A percentile compares a stretch with the other conserved stretches of the same genome.
Evolutionary conservation across 768 basidiomycete species (phyloP).

Genomic region (Lactifluus echinatus): DNA sequence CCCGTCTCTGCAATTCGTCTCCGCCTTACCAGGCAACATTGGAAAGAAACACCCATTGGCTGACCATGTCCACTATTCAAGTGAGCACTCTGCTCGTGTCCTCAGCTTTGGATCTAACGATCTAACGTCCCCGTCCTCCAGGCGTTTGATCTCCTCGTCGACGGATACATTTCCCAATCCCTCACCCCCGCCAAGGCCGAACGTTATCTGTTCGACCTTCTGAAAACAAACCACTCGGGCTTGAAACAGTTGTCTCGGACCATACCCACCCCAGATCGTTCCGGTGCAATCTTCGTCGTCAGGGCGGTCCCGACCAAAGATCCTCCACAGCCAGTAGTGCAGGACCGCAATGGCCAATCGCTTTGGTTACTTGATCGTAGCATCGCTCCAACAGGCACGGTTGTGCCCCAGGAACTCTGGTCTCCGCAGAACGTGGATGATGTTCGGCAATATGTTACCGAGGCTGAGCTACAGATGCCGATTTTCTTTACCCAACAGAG

Average conservation of each 20-base stretch:
- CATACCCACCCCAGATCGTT: background rate
- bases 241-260: background rate
- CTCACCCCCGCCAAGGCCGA: background rate
- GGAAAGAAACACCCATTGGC: too few relatives aligned
- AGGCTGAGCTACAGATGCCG: constrained; percentile 3
- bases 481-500: constrained; percentile 5
- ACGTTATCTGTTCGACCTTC: constrained; percentile 1
- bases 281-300: background rate
- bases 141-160: background rate
- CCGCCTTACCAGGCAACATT: too few relatives aligned
- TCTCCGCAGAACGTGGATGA: background rate
- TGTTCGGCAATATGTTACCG: background rate
- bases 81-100: background rate
- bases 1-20: too few relatives aligned
- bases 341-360: background rate
- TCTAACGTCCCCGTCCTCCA: background rate
- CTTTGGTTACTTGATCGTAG: constrained; percentile 3
- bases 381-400: background rate
- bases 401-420: constrained; percentile 13
- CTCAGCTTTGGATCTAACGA: background rate
- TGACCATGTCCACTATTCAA: too few relatives aligned
- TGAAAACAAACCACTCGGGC: background rate
- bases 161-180: constrained; percentile 6
- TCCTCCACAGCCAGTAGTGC: background rate
- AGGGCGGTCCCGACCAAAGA: background rate